These are phyloP conservation scores for Metschnikowia colocasiae DNA, from an alignment of 805 yeast species.

Conservation along the genomic window DNA sequence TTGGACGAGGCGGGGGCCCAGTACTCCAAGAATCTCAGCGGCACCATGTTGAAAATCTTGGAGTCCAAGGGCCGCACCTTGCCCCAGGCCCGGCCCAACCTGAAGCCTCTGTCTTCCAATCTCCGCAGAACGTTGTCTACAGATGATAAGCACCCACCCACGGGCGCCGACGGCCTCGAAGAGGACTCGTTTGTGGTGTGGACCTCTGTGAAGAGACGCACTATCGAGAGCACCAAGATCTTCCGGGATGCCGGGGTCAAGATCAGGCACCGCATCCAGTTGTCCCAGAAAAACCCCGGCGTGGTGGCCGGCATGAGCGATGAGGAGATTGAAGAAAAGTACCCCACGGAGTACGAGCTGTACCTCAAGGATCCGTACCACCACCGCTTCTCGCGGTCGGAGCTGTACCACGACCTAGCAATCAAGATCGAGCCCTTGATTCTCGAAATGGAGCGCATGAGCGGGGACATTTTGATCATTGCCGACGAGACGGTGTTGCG, in stretches of 20 bases:
- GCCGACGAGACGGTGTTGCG: constrained; percentile 90
- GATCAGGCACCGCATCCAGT: constrained; percentile 72
- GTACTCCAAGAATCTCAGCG: constrained; percentile 64
- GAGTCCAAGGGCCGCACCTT: constrained; percentile 30
- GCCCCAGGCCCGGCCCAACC: not conserved
- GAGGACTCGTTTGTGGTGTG: constrained; percentile 76
- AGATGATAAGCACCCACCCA: constrained; percentile 41
- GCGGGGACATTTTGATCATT: constrained; percentile 81
- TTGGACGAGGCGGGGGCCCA: constrained; percentile 67
- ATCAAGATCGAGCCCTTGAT: constrained; percentile 89
- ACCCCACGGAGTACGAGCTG: constrained; percentile 66
- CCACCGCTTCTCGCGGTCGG: constrained; percentile 87
- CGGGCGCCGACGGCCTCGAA: constrained; percentile 54
- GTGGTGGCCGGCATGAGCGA: constrained; percentile 67
- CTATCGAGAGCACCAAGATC: constrained; percentile 71
- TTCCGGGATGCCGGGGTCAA: constrained; percentile 62
- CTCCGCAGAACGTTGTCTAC: constrained; percentile 23
- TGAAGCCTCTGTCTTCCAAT: not conserved
- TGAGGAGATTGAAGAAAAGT: constrained; percentile 54
- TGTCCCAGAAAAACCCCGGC: constrained; percentile 89
- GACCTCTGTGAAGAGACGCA: constrained; percentile 88
- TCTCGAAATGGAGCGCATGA: constrained; percentile 89
- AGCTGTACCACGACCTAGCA: constrained; percentile 94
- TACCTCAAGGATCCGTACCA: constrained; percentile 82
- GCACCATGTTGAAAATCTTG: constrained; percentile 46